These are phyloP conservation scores for Aspergillus sclerotioniger DNA, from an alignment of 495 filamentous ascomycete species.

Conservation along the genomic window DNA sequence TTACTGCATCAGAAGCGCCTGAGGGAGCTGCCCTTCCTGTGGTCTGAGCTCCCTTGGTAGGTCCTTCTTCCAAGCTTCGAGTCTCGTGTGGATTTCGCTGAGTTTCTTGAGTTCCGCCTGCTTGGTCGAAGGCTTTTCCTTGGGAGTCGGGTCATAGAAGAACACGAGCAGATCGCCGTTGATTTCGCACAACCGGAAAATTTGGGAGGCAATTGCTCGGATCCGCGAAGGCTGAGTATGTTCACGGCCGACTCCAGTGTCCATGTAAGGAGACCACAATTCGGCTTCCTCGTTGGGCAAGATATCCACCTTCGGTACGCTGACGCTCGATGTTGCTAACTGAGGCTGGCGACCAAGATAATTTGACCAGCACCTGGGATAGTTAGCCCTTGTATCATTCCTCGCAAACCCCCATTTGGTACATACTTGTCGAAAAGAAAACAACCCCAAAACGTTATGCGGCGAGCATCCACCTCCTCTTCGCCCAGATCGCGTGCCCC, in stretches of 20 bases:
- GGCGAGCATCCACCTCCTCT: slow-evolving; percentile 80
- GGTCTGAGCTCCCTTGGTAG: slow-evolving; percentile 85
- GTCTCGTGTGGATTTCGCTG: slow-evolving; percentile 81
- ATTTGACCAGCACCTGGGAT: slow-evolving; percentile 84
- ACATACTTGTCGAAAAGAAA: slow-evolving; percentile 91
- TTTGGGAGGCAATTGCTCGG: slow-evolving; percentile 76
- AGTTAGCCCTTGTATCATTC: slow-evolving; percentile 19
- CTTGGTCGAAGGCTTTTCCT: slow-evolving; percentile 58
- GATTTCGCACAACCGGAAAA: slow-evolving; percentile 85
- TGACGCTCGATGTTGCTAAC: slow-evolving; percentile 71
- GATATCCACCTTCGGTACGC: slow-evolving; percentile 84
- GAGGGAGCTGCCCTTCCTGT: slow-evolving; percentile 84
- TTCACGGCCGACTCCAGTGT: slow-evolving; percentile 67
- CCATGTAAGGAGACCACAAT: slow-evolving; percentile 85
- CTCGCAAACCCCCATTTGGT: not conserved
- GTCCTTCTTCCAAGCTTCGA: slow-evolving; percentile 88
- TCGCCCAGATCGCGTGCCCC: slow-evolving; percentile 64
- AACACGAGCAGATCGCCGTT: slow-evolving; percentile 83
- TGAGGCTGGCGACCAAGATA: slow-evolving; percentile 94
- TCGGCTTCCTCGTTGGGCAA: slow-evolving; percentile 86
- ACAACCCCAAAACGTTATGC: slow-evolving; percentile 98
- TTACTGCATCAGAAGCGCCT: slow-evolving; percentile 93
- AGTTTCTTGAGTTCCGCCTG: slow-evolving; percentile 90
- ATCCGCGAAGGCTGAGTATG: slow-evolving; percentile 79
- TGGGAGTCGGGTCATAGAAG: slow-evolving; percentile 81